Conservation (phyloP, 768 basidiomycete genomes). For the Suillus ampliporus region DNA sequence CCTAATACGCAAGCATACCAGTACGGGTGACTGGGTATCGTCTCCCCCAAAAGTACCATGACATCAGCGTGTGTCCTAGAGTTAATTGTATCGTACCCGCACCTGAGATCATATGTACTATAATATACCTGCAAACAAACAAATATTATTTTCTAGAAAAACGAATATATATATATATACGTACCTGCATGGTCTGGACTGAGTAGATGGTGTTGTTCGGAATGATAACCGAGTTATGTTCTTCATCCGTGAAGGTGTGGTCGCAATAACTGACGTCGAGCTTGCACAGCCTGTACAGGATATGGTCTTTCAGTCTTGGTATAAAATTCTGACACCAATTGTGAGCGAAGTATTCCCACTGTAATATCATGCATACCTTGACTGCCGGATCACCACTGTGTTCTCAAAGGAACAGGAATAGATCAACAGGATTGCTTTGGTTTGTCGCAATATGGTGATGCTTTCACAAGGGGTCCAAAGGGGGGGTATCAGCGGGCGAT, state of each 20-base stretch:
- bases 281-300: slow-evolving; percentile 10
- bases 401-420: slow-evolving; percentile 17
- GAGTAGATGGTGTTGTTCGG: slow-evolving; percentile 36
- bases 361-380: slow-evolving; percentile 10
- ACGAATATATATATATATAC: no score
- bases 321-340: slow-evolving; percentile 37
- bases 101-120: slow-evolving; percentile 35
- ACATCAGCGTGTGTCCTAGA: slow-evolving; percentile 38
- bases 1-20: slow-evolving; percentile 45
- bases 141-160: no score
- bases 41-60: slow-evolving; percentile 37
- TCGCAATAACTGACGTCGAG: slow-evolving; percentile 17
- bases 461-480: no score
- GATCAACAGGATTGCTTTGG: not conserved
- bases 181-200: slow-evolving; percentile 36
- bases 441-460: not conserved
- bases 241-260: slow-evolving; percentile 24
- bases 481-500: not conserved
- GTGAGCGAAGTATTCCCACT: not conserved
- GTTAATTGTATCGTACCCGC: slow-evolving; percentile 33
- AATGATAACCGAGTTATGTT: slow-evolving; percentile 30
- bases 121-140: no score
- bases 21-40: slow-evolving; percentile 35
- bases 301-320: slow-evolving; percentile 17
- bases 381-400: slow-evolving; percentile 34